phyloP scores from a whole-genome alignment of 176 grass and related monocot species.

The Lolium multiflorum region DNA sequence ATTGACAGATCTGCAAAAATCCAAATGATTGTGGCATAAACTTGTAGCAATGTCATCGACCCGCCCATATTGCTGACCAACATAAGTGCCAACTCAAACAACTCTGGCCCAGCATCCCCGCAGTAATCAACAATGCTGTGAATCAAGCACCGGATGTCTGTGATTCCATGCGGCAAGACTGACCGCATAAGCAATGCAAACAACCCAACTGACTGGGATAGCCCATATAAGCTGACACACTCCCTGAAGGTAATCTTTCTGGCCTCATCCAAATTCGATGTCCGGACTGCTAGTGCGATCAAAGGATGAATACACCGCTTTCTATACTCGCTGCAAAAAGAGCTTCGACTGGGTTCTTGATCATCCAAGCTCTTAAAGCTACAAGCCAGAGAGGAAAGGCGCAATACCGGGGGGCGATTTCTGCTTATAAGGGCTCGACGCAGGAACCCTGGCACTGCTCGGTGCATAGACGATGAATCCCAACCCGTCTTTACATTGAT shows the following conservation, averaged over 20 bases:
- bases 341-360: conserved; percentile 33
- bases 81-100: conserved; percentile 55
- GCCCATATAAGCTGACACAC: conserved; percentile 51
- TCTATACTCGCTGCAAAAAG: neutral
- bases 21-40: conserved; percentile 56
- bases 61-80: conserved; percentile 52
- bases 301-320: conserved; percentile 39
- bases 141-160: conserved; percentile 52
- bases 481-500: neutral
- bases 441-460: conserved; percentile 42
- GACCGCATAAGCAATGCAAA: conserved; percentile 60
- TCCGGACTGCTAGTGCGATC: conserved; percentile 51
- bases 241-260: conserved; percentile 62
- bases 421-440: conserved; percentile 32
- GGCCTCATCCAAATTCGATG: conserved; percentile 45
- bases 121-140: conserved; percentile 53
- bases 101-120: conserved; percentile 48
- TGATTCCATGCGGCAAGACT: conserved; percentile 43
- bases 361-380: conserved; percentile 40
- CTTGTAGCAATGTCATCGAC: conserved; percentile 57
- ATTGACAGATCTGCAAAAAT: conserved; percentile 52
- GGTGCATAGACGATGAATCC: conserved; percentile 41
- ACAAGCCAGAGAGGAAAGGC: conserved; percentile 43
- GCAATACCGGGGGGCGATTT: neutral
- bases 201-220: conserved; percentile 48